Evolutionary conservation across 1,284 basidiomycete genomes (phyloP), one percentile per base, ranked within the genome.

Genomic region (Trametes pubescens): DNA sequence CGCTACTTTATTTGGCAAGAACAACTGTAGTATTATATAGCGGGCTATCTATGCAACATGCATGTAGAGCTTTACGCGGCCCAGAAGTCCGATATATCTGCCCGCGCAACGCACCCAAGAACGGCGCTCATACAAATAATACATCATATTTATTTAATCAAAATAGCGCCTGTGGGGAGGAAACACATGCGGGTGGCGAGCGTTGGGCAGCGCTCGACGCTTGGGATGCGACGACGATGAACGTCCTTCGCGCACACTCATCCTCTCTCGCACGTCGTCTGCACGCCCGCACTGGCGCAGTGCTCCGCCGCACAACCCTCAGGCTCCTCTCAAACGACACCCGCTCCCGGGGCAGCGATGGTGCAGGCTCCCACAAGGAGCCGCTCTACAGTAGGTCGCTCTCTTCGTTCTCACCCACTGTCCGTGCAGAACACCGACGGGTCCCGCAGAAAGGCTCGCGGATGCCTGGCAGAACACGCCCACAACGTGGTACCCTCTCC

Each of bases 401-500:
- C 11, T 22, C 26, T 13, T 26, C 5, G 16, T 11, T 13, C 26
- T 29, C 52, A 1, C 21, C n/a, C 11, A 4, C 38, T 37, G 43
- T 9, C 8, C 35, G 2, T 16, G 2, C 52, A 13, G 16, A 29
- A 1, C 34, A 34, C 29, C 16, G 9, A 52, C 47, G 9, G 26
- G n/a, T 48, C 29, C 32, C 35, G 7, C 75, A 82, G 84, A 77
- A 66, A 78, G 84, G 38, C 76, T 90, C 11, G 78, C 79, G 46
- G 76, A 87, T 67, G 95, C 94, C 26, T 98, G 96, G 95, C 88
- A 84, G 3, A 84, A 90, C 69, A 98, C 96, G 0, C 95, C 94
- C 1, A 95, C 93, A 57, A 93, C 90, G 77, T 99, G 97, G 97
- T 96, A 96, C 71, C 96, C 97, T 10, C 87, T 99, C 49, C 97